phyloP scores from a whole-genome alignment of 805 yeast genomes.

The Yarrowia yakushimensis region DNA sequence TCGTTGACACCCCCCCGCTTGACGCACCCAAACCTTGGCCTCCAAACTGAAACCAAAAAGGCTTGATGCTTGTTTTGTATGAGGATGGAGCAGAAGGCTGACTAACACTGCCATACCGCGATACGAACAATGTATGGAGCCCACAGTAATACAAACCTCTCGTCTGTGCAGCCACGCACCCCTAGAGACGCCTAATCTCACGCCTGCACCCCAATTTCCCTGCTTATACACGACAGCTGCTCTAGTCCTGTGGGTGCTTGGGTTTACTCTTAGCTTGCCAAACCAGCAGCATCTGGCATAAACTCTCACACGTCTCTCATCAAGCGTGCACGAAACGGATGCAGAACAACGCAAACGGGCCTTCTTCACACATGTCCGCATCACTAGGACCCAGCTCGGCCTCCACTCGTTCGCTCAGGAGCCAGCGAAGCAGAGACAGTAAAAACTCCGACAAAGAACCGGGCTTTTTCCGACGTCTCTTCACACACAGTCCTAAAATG shows the following conservation, averaged over 20 bases:
- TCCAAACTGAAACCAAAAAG: not conserved
- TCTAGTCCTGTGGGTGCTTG: not conserved
- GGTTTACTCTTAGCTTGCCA: not conserved
- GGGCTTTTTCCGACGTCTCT: constrained; percentile 10
- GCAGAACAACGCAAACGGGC: constrained; percentile 17
- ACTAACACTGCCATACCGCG: no score
- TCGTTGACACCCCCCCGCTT: not conserved
- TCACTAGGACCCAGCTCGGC: constrained; percentile 7
- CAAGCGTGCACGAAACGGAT: constrained; percentile 6
- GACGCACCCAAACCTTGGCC: not conserved
- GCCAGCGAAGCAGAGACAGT: constrained; percentile 17
- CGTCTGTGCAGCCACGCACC: no score
- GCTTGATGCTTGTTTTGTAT: not conserved
- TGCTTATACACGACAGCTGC: no score
- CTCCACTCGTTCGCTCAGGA: constrained; percentile 12
- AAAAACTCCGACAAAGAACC: constrained; percentile 19
- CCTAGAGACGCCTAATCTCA: no score
- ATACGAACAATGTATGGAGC: not conserved
- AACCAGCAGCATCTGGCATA: not conserved
- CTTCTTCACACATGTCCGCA: constrained; percentile 18
- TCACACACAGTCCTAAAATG: constrained; percentile 18
- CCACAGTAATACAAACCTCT: not conserved
- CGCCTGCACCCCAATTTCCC: no score
- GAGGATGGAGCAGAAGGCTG: no score
- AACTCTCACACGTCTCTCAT: constrained; percentile 12